Evolutionary conservation across 2,329 filamentous ascomycete genomes (phyloP), one percentile per base, ranked within the genome.

Genomic region (Cladophialophora chaetospira): DNA sequence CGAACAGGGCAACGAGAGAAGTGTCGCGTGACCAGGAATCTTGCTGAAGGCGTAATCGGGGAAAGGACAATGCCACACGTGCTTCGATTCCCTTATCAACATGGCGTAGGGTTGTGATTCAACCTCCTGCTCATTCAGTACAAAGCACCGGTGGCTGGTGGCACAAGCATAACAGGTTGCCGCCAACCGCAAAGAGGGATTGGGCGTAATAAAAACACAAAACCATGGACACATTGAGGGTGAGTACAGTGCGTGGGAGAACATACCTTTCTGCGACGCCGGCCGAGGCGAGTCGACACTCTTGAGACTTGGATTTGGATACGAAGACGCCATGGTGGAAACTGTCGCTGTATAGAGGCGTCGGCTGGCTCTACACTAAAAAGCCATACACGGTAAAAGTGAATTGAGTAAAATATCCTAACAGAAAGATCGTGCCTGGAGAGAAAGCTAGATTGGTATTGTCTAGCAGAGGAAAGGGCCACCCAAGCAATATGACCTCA

Each of bases 221-320:
- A 11, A 31, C 19, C 36, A 19, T 17, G 15, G 36, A 40, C 17
- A 19, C 13, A 19, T 4, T 40, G 15, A 40, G 36, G 23, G 3
- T 9, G 15, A 21, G 10, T 17, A 8, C 3, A 21, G 19, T 43
- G 40, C 19, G 8, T 13, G 40, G 4, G 42, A n/a, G 26, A 21
- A 21, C 57, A 54, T 62, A 62, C 60, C 60, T 60, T 62, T 62
- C n/a, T 62, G 60, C 35, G 57, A 28, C 17, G 45, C 53, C 35
- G 53, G 46, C 8, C 60, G 53, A n/a, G 60, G 60, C 15, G 60
- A 57, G 26, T 38, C 15, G 17, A 15, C 36, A 21, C 17, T 35
- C 23, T 29, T 25, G 1, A 51, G 48, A 51, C 48, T 51, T 26
- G 48, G 51, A 28, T 48, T 47, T n/a, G 49, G 33, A 43, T 49